These are phyloP conservation scores for Rhamnella rubrinervis DNA, from an alignment of 331 rosid genomes.

Conservation along the genomic window DNA sequence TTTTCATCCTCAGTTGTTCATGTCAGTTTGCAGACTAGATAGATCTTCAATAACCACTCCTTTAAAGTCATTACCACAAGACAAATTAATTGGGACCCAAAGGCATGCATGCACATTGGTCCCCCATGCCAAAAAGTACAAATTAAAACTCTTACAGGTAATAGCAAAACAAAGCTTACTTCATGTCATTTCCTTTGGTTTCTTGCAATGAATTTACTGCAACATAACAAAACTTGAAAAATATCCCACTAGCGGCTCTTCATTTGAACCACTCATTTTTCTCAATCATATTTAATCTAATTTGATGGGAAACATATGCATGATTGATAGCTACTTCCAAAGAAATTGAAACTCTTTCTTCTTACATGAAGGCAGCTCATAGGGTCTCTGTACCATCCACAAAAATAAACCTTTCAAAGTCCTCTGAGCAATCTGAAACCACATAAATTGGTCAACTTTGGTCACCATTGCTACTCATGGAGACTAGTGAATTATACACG, in stretches of 20 bases:
- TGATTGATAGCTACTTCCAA: no score
- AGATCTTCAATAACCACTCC: not conserved
- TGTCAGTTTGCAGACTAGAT: not conserved
- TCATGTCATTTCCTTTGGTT: constrained; percentile 5
- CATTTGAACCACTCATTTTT: constrained; percentile 17
- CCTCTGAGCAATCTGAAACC: no score
- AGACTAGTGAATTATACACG: not conserved
- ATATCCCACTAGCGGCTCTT: not conserved
- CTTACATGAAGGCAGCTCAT: not conserved
- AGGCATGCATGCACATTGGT: constrained; percentile 9
- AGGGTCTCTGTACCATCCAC: not conserved
- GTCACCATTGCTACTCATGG: constrained; percentile 1
- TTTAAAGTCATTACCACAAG: constrained; percentile 4
- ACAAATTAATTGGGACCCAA: constrained; percentile 28
- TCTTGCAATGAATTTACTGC: constrained; percentile 2
- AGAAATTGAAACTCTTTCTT: not conserved
- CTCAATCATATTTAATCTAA: no score
- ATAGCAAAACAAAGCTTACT: not conserved
- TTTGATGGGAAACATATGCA: not conserved
- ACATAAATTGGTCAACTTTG: no score
- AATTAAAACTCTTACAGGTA: not conserved
- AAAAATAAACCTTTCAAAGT: no score
- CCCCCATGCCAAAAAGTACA: constrained; percentile 12
- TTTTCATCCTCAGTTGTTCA: not conserved
- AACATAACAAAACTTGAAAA: constrained; percentile 11